phyloP scores from a whole-genome alignment of 2,329 filamentous ascomycete genomes.

The Tolypocladium guangdongense region DNA sequence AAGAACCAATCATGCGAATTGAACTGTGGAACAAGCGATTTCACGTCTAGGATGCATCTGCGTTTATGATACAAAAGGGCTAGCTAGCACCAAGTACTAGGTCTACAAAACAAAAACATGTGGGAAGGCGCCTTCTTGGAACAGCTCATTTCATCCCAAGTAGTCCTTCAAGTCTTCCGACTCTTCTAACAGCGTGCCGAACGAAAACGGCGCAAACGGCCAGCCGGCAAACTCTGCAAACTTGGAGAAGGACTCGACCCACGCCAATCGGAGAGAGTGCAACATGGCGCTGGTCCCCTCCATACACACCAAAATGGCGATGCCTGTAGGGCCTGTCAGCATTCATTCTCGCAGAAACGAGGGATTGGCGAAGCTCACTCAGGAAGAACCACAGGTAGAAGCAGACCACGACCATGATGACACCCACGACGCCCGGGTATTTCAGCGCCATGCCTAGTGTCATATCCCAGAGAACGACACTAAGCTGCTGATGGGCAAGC shows the following conservation, averaged over 20 bases:
- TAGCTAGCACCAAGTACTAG: conserved; percentile 6
- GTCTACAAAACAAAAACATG: conserved; percentile 18
- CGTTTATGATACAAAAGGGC: conserved; percentile 19
- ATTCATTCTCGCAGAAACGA: background rate
- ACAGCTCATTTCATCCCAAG: conserved; percentile 26
- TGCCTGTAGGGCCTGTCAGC: conserved; percentile 23
- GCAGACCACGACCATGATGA: conserved; percentile 68
- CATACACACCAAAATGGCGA: conserved; percentile 74
- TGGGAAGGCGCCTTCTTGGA: background rate
- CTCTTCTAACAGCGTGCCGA: conserved; percentile 74
- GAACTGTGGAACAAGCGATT: background rate
- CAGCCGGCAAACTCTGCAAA: conserved; percentile 88
- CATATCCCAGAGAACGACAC: conserved; percentile 93
- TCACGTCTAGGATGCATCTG: conserved; percentile 7
- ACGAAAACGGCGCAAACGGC: conserved; percentile 82
- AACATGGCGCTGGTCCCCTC: conserved; percentile 94
- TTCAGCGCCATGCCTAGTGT: conserved; percentile 70
- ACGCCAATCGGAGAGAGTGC: conserved; percentile 82
- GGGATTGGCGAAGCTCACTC: conserved; percentile 23
- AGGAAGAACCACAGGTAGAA: conserved; percentile 90
- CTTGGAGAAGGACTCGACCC: conserved; percentile 97
- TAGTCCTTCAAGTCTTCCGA: conserved; percentile 53
- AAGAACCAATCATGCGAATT: background rate
- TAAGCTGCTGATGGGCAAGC: conserved; percentile 94
- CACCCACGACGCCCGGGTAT: conserved; percentile 54